A percentile compares a stretch with the other conserved stretches of the same genome.
phyloP scores from a whole-genome alignment of 129 eudicot species.

The Helichrysum umbraculigerum region DNA sequence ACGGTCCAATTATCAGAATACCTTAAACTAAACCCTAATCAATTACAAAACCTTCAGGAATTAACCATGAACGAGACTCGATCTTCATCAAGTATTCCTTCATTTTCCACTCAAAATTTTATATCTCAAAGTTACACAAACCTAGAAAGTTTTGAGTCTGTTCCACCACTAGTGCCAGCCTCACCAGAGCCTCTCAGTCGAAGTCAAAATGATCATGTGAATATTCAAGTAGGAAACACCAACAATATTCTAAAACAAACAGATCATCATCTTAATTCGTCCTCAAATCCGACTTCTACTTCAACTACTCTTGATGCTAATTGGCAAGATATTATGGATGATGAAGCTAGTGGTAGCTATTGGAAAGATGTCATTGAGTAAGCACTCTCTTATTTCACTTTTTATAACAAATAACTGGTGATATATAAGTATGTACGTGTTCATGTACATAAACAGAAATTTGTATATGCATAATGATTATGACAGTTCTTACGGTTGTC shows the following conservation, averaged over 20 bases:
- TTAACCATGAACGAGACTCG: conserved; percentile 22
- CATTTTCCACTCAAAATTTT: conserved; percentile 22
- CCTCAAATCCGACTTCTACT: conserved; percentile 21
- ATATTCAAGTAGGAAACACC: conserved; percentile 9
- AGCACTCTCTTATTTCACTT: not conserved
- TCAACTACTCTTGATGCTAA: conserved; percentile 30
- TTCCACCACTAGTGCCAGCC: conserved; percentile 31
- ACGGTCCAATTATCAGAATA: conserved; percentile 29
- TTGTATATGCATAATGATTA: not conserved
- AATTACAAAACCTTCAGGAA: conserved; percentile 29
- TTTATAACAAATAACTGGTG: not conserved
- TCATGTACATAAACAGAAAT: not conserved
- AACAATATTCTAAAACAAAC: conserved; percentile 7
- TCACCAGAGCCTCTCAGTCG: conserved; percentile 20
- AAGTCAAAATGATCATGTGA: conserved; percentile 6
- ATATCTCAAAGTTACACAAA: conserved; percentile 23
- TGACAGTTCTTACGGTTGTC: not conserved
- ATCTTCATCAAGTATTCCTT: conserved; percentile 17
- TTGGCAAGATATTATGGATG: conserved; percentile 34
- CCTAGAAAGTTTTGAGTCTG: conserved; percentile 18
- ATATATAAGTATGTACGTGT: not conserved
- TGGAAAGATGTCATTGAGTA: conserved; percentile 39
- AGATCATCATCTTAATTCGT: conserved; percentile 18
- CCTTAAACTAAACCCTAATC: conserved; percentile 20
- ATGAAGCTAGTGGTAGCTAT: conserved; percentile 33